These are phyloP conservation scores for Laetiporus sulphureus DNA, from an alignment of 1,284 basidiomycete species.

Conservation along the genomic window DNA sequence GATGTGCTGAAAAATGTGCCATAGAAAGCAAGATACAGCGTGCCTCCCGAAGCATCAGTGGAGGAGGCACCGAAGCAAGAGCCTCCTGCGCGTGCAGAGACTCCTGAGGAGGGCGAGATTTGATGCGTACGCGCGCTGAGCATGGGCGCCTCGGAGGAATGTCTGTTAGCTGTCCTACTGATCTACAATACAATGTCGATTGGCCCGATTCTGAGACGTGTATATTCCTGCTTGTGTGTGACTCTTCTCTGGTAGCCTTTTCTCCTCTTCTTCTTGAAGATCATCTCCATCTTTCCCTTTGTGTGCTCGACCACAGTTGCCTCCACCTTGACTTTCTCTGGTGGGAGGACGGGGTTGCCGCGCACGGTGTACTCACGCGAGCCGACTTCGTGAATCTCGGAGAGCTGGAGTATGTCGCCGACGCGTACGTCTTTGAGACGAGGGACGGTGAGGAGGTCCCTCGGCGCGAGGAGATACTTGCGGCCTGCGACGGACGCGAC, in stretches of 20 bases:
- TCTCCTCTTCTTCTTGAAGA: slow-evolving; percentile 95
- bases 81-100: slow-evolving; percentile 42
- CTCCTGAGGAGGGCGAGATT: slow-evolving; percentile 80
- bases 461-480: slow-evolving; percentile 84
- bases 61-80: slow-evolving; percentile 28
- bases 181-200: slow-evolving; percentile 38
- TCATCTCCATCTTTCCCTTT: slow-evolving; percentile 85
- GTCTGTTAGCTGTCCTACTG: slow-evolving; percentile 18
- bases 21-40: slow-evolving; percentile 52
- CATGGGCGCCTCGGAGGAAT: too few relatives aligned
- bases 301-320: slow-evolving; percentile 96
- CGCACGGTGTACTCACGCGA: slow-evolving; percentile 92
- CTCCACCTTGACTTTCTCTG: slow-evolving; percentile 62
- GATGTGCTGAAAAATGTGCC: slow-evolving; percentile 5
- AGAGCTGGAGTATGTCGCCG: slow-evolving; percentile 81
- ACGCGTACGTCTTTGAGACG: slow-evolving; percentile 76
- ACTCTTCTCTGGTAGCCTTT: slow-evolving; percentile 88
- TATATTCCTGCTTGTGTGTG: slow-evolving; percentile 90
- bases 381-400: slow-evolving; percentile 90
- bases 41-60: slow-evolving; percentile 24
- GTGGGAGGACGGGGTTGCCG: slow-evolving; percentile 56
- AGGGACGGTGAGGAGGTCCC: slow-evolving; percentile 90
- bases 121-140: slow-evolving; percentile 26
- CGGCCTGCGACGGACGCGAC: slow-evolving; percentile 85
- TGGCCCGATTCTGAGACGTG: slow-evolving; percentile 79